Evolutionary conservation across 2,329 filamentous ascomycete species (phyloP), one percentile per base, ranked within the genome.

Genomic region (Zasmidium citrigriseum): DNA sequence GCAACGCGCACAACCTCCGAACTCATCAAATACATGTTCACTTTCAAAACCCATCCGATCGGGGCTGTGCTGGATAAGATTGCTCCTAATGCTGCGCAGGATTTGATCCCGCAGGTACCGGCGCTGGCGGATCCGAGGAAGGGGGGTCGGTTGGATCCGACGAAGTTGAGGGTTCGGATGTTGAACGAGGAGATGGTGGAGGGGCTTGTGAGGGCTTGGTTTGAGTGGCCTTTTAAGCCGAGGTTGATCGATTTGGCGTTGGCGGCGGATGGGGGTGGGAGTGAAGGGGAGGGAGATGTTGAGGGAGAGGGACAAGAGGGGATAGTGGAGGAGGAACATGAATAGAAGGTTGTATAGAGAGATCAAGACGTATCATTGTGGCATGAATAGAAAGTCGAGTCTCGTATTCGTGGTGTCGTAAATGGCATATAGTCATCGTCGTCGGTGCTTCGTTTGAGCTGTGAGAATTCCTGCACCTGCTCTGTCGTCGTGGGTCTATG

Each of bases 171-270:
- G 0, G 75, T 81, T 4, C 73, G 86, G 3, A 70, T 73, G 23
- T 64, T 90, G 57, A 85, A 81, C 46, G 71, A 77, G 63, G 67
- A 69, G 14, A 86, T 89, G 77, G 78, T 86, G 70, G 70, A 78
- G 18, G 83, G 88, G 59, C 73, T 90, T 16, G 60, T 86, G 3
- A 77, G 83, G 63, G 80, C 82, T 0, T 90, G 85, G 80, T 78
- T 84, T 71, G 75, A 81, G 52, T 91, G 88, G 88, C 87, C 87
- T 0, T 89, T 89, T 55, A 64, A 65, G 61, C 72, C 72, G 3
- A 58, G 63, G 18, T 51, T 29, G 20, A 53, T 59, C 47, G 64
- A 68, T 44, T 46, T 71, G 52, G 61, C 57, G 46, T 51, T 68
- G 5, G 61, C 59, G 7, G 38, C 47, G 23, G 34, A 41, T 9